Base-by-base conservation (phyloP, 2,329 filamentous ascomycete genomes). In the Stenocarpella maydis region DNA sequence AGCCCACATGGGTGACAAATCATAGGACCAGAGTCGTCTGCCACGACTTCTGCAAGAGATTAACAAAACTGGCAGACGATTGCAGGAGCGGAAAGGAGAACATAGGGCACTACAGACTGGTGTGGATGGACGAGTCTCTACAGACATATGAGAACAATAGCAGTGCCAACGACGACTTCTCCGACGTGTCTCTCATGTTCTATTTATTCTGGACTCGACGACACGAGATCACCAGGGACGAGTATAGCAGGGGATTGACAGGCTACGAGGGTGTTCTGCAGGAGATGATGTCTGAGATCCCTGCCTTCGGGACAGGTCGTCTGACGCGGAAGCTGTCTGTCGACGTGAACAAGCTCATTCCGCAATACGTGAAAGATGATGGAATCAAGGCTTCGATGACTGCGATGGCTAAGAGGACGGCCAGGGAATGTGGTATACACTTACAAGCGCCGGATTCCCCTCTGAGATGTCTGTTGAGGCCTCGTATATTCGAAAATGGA, bases 251-350 rank as follows among this genome's bases (percentile, higher is more conserved):
- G 26, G 67, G 65, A 0, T 21, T 55, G 41, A 73, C 71, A 3
- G 72, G 69, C 24, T 73, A 74, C 49, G 71, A 60, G 2, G 72
- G 73, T 1, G 65, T 73, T 14, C 24, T 73, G 2, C 49, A 71
- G n/a, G 71, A 72, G 64, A 71, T 74, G 43, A 53, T 73, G n/a
- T 55, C 26, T 24, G 71, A 74, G 41, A 49, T 73, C 15, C 65
- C 73, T 2, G 47, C 17, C 0, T 65, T 47, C 15, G 72, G 73
- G 4, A 53, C 61, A 1, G 71, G 72, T 61, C 71, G 73, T 1
- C 65, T 74, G n/a, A 39, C 41, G 2, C 68, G 73, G 17, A 73
- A 72, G 41, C 45, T 74, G 8, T 74, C 69, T n/a, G 60, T 73
- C 7, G 73, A 74, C 41, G 60, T 71, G 14, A 41, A 72, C 24